Evolutionary conservation across 495 filamentous ascomycete genomes (phyloP), one percentile per base, ranked within the genome.

Genomic region (Penicillium taxi): DNA sequence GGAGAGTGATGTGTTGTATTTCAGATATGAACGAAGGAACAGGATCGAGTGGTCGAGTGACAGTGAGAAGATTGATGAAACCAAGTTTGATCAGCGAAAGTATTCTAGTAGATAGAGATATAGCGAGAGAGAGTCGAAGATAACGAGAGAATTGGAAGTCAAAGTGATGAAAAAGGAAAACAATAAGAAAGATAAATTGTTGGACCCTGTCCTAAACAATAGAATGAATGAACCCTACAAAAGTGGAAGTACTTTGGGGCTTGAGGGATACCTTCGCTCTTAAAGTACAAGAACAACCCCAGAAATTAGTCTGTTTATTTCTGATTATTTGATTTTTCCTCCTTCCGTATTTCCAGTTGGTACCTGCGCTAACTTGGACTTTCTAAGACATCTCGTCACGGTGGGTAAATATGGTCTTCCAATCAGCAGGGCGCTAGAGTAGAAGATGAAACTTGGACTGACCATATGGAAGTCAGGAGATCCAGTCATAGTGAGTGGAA

Each of bases 61-160:
- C 26, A 29, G 12, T 6, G 15, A 6, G 7, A 29, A 29, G 26
- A 29, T 29, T 14, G n/a, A 13, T 40, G 14, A 21, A 31, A 33
- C 55, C 40, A 42, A 49, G 47, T 52, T 47, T 40, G 48, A 51
- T 47, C 34, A 35, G 35, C 32, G 38, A 44, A 27, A 51, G 26
- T n/a, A 29, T 6, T 6, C 26, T 6, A 47, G 46, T 48, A 53
- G 34, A 50, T 37, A 52, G 61, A 50, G 39, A 64, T 58, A 48
- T 44, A 33, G 38, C 52, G 24, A 52, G 42, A 50, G 53, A 44
- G 56, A 54, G 55, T 17, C 6, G 17, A 17, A 17, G 20, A 8
- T 20, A 6, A 29, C n/a, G 12, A 14, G 15, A 29, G 2, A 6
- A 11, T 7, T 29, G 26, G n/a, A 13, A 20, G 24, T 32, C 19